phyloP scores from a whole-genome alignment of 2,329 filamentous ascomycete species.

The Tolypocladium sp. region DNA sequence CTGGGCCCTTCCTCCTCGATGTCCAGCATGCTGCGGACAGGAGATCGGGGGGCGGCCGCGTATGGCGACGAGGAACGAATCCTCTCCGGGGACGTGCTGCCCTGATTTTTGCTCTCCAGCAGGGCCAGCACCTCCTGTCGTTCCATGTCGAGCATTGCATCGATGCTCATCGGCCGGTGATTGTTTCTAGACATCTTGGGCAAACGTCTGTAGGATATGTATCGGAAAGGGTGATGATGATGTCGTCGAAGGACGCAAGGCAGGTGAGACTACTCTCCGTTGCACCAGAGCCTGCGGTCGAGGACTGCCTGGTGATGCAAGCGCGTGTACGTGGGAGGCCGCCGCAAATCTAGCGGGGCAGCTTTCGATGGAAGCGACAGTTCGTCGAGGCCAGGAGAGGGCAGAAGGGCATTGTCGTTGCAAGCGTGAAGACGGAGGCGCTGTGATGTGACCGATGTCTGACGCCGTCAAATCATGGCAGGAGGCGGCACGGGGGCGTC shows the following conservation, averaged over 20 bases:
- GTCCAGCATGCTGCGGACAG: constrained; percentile 60
- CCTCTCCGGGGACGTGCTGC: constrained; percentile 23
- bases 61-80: constrained; percentile 44
- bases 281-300: background rate
- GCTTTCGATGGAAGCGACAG: constrained; percentile 1
- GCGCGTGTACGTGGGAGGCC: background rate
- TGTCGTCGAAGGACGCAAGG: background rate
- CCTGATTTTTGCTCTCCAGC: constrained; percentile 42
- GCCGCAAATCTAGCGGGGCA: background rate
- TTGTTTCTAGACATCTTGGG: constrained; percentile 22
- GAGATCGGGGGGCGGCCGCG: constrained; percentile 49
- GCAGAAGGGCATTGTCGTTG: constrained; percentile 4
- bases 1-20: constrained; percentile 31
- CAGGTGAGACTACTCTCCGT: background rate
- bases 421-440: background rate
- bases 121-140: constrained; percentile 62
- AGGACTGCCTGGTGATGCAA: background rate
- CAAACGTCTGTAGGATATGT: background rate
- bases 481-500: background rate
- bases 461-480: background rate
- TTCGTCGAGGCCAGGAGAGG: background rate
- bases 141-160: constrained; percentile 70
- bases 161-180: constrained; percentile 58
- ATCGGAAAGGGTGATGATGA: background rate
- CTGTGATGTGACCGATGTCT: background rate